Evolutionary conservation across 1,139 yeast species (phyloP).

Genomic region (Saccharomyces hybrid): DNA sequence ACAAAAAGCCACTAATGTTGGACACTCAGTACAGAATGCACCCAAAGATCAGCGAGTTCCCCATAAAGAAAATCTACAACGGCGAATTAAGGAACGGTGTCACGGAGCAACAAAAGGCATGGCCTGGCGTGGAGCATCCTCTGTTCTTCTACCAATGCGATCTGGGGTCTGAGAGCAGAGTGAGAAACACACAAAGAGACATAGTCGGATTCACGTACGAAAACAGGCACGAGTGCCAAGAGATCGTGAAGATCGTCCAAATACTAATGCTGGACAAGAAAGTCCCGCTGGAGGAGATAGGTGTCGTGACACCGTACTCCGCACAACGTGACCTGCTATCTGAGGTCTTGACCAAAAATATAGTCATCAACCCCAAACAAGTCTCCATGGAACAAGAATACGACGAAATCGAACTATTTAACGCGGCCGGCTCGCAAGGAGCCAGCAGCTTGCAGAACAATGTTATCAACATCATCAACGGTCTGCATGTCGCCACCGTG

Average conservation of each 20-base stretch:
- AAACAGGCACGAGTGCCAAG: conserved; percentile 47
- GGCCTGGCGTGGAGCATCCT: conserved; percentile 42
- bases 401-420: conserved; percentile 43
- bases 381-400: conserved; percentile 43
- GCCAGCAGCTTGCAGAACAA: conserved; percentile 28
- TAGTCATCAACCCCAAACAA: conserved; percentile 48
- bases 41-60: conserved; percentile 57
- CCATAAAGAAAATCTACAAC: conserved; percentile 49
- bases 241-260: conserved; percentile 41
- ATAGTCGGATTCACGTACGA: conserved; percentile 45
- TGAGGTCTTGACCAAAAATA: conserved; percentile 41
- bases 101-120: conserved; percentile 40
- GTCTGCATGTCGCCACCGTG: conserved; percentile 58
- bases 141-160: conserved; percentile 49
- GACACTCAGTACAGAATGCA: conserved; percentile 72
- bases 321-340: conserved; percentile 65
- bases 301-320: conserved; percentile 64
- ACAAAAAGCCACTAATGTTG: conserved; percentile 55
- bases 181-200: conserved; percentile 37
- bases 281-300: conserved; percentile 45
- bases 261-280: conserved; percentile 48
- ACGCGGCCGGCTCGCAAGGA: conserved; percentile 20
- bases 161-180: conserved; percentile 39
- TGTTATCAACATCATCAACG: conserved; percentile 55
- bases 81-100: conserved; percentile 55